These are phyloP conservation scores for Penicillium salamii DNA, from an alignment of 495 filamentous ascomycete species.

Conservation along the genomic window DNA sequence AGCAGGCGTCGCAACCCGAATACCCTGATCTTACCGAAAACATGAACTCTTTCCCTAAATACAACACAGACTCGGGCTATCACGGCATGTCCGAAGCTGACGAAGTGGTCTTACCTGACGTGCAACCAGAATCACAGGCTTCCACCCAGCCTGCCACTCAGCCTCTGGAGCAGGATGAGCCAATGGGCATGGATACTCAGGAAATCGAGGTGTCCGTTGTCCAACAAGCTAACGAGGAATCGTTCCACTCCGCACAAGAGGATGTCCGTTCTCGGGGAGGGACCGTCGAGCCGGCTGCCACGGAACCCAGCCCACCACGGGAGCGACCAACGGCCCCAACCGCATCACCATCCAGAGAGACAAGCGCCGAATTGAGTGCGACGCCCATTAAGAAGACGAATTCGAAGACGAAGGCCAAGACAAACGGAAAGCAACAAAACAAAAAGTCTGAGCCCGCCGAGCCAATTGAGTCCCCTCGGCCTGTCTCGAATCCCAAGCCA, in stretches of 20 bases:
- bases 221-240: constrained; percentile 54
- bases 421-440: constrained; percentile 12
- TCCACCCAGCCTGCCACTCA: constrained; percentile 39
- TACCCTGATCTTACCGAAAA: constrained; percentile 36
- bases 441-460: constrained; percentile 7
- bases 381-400: constrained; percentile 14
- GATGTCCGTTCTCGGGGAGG: constrained; percentile 43
- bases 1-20: constrained; percentile 24
- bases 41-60: constrained; percentile 40
- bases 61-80: constrained; percentile 73
- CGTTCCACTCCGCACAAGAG: constrained; percentile 69
- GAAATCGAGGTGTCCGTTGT: constrained; percentile 33
- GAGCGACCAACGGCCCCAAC: constrained; percentile 6
- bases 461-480: constrained; percentile 2
- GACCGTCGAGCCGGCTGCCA: constrained; percentile 34
- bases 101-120: constrained; percentile 32
- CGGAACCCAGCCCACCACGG: constrained; percentile 12
- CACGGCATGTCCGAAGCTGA: constrained; percentile 66
- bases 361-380: constrained; percentile 15
- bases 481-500: constrained; percentile 1
- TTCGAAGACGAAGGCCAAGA: constrained; percentile 1
- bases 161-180: constrained; percentile 34
- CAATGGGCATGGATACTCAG: constrained; percentile 24
- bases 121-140: constrained; percentile 32
- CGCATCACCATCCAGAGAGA: constrained; percentile 7